These are phyloP conservation scores for Clarireedia hainanense DNA, from an alignment of 2,329 filamentous ascomycete species.

Conservation along the genomic window DNA sequence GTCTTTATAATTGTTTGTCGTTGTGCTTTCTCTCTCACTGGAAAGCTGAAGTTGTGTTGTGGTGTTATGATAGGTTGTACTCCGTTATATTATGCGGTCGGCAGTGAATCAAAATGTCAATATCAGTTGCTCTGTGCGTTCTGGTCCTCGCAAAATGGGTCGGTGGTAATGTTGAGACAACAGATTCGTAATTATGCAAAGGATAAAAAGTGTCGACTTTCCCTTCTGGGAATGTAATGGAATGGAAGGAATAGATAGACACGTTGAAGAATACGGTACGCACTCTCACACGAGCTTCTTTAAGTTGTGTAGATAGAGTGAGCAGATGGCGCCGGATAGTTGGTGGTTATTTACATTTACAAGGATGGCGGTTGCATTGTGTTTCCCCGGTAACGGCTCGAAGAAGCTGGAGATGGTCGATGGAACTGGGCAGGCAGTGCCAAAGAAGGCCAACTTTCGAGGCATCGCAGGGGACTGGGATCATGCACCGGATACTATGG, in stretches of 20 bases:
- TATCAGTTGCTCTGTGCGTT: too few species aligned
- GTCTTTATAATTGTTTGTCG: too few species aligned
- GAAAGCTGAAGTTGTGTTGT: background rate
- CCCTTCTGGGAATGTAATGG: background rate
- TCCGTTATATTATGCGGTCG: background rate
- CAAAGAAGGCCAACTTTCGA: too few species aligned
- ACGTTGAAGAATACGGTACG: background rate
- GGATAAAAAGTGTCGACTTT: background rate
- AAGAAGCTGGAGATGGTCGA: too few species aligned
- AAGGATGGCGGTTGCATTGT: background rate
- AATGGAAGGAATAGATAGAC: background rate
- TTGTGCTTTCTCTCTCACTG: background rate
- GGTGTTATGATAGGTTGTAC: background rate
- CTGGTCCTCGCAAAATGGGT: background rate
- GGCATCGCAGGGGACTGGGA: too few species aligned
- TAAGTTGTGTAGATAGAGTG: background rate
- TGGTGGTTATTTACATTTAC: slow-evolving; percentile 5
- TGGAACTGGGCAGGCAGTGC: too few species aligned
- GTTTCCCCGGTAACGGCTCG: background rate
- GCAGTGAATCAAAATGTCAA: background rate
- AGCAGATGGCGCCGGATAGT: background rate
- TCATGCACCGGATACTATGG: too few species aligned
- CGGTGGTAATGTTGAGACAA: background rate
- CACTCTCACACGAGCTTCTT: background rate
- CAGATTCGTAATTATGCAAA: background rate